These are phyloP conservation scores for Fusarium abutilonis DNA, from an alignment of 2,329 filamentous ascomycete genomes.

Conservation along the genomic window DNA sequence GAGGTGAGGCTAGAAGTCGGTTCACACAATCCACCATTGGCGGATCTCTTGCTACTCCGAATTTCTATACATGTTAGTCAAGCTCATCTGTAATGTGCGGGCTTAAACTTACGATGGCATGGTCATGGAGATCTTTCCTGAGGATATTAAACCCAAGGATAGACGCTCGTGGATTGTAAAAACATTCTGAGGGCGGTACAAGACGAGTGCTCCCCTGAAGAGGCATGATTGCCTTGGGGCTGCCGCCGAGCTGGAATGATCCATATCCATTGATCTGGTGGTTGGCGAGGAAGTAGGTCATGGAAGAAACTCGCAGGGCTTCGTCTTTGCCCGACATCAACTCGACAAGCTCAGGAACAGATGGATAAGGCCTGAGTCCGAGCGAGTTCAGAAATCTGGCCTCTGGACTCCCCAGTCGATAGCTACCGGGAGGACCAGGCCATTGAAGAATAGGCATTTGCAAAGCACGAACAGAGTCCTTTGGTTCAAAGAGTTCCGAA, in stretches of 20 bases:
- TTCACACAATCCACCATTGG: constrained; percentile 80
- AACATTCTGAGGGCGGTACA: constrained; percentile 80
- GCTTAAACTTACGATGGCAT: constrained; percentile 68
- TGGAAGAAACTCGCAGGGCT: constrained; percentile 71
- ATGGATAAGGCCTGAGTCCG: constrained; percentile 77
- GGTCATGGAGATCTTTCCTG: constrained; percentile 76
- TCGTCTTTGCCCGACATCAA: constrained; percentile 75
- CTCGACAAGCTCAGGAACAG: constrained; percentile 76
- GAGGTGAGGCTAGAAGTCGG: constrained; percentile 76
- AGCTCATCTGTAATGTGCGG: neutral
- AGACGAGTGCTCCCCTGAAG: constrained; percentile 74
- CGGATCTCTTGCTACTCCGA: constrained; percentile 86
- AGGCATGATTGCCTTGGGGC: constrained; percentile 73
- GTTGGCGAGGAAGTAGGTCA: constrained; percentile 85
- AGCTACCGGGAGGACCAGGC: constrained; percentile 73
- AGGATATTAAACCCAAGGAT: constrained; percentile 85
- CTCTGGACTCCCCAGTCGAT: constrained; percentile 72
- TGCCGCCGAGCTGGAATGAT: constrained; percentile 66
- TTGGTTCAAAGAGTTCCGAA: constrained; percentile 84
- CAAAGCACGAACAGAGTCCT: constrained; percentile 73
- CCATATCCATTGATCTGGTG: constrained; percentile 82
- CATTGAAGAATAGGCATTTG: constrained; percentile 82
- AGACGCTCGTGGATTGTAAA: constrained; percentile 79
- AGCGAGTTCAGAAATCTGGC: constrained; percentile 77
- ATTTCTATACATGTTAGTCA: constrained; percentile 62